Evolutionary conservation across 2,329 filamentous ascomycete species (phyloP), one percentile per base, ranked within the genome.

Genomic region (Aspergillus latus): DNA sequence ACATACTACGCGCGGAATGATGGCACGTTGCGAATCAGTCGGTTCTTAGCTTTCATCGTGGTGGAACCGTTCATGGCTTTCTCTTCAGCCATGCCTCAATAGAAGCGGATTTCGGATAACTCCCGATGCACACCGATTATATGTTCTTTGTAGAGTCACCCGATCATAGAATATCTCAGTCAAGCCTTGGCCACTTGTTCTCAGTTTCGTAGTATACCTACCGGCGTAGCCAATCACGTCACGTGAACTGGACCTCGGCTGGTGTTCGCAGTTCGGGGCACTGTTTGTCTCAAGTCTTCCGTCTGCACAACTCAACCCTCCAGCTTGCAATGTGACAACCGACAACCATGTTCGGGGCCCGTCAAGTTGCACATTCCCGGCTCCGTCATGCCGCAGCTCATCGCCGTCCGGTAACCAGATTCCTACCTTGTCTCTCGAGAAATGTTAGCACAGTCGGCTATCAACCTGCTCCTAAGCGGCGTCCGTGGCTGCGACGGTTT

Each of bases 401-500:
- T 26, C 46, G 44, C 11, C 54, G 32, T n/a, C 26, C 15, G 9
- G 4, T 34, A 16, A 58, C 61, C n/a, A 61, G 52, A 46, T 28
- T 42, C n/a, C 36, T 45, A 7, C 5, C 57, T 36, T 63, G 39
- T 15, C 32, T 37, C 11, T 50, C 58, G 34, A 59, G 69, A 58
- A 59, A 63, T 13, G 43, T 46, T 55, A 66, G 63, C 57, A 66
- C 64, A 15, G 45, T 54, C 34, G 49, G 65, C 52, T 56, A 62
- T 16, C 50, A 54, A 39, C 54, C 55, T 49, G 30, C 64, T 32
- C 42, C 62, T 40, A 56, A 57, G 57, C 54, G 60, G 29, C 68
- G 64, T 49, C 67, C 62, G 62, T 74, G 72, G 72, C 65, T 63
- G 26, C 73, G 74, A 40, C 69, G 71, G 40, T 52, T 72, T 21